Evolutionary conservation across 345 rosid species (phyloP), one percentile per base, ranked within the genome.

Genomic region (Fremontodendron californicum): DNA sequence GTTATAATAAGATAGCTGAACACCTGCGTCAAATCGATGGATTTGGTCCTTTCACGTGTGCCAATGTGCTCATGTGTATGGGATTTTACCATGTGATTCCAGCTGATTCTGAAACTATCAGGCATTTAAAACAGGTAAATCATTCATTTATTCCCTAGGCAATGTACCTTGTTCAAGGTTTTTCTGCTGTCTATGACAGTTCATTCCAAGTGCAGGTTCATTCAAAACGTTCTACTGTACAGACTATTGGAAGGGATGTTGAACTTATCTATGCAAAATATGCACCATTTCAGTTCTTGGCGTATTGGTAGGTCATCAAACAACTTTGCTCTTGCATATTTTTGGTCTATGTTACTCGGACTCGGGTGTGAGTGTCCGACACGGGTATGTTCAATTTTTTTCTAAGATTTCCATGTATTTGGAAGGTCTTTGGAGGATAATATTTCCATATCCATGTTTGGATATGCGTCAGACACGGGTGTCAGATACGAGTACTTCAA

Each of bases 21-120:
- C 80, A 71, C 71, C 84, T 86, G 31, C 73, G 49, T 69, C 68
- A 73, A 65, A 83, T 83, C 15, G 66, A 88, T 75, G 91, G 91
- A 52, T 85, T 86, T 35, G 88, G 91, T 75, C 91, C 89, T 51
- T 86, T 88, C n/a, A 84, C 88, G 1, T 80, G 84, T 46, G 84
- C 88, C 60, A 88, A 88, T 82, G 88, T 85, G 74, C 84, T 88
- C 11, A 79, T 86, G 83, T 88, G 89, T 78, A 82, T 88, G 85
- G 88, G 91, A 46, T 86, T 75, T 78, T 86, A 88, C 80, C 89
- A 86, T 46, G 78, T 77, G 15, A 82, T 88, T 79, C 89, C 91
- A 12, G 6, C 88, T 21, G 88, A 88, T 84, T 82, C 86, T 55
- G 89, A 88, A 82, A 88, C 91, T 12, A 71, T 85, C 18, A 82